Evolutionary conservation across 2,329 filamentous ascomycete genomes (phyloP).

Genomic region (Cladophialophora chaetospira): DNA sequence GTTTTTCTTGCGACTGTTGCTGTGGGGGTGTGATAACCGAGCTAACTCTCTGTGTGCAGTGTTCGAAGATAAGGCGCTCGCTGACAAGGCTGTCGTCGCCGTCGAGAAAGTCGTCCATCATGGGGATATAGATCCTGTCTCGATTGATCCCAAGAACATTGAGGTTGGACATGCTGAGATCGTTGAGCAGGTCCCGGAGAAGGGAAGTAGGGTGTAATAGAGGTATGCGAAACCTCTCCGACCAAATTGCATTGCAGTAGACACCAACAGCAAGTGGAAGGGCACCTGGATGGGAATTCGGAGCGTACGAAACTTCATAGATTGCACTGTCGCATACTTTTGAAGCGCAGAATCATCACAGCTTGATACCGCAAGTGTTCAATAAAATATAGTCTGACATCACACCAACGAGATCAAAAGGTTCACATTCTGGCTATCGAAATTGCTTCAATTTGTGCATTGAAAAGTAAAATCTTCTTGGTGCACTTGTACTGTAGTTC

Average conservation of each 20-base stretch:
- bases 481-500: background rate
- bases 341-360: too few species aligned
- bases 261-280: too few species aligned
- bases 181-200: constrained; percentile 8
- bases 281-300: too few species aligned
- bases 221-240: too few species aligned
- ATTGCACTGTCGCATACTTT: too few species aligned
- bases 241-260: too few species aligned
- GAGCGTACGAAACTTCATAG: too few species aligned
- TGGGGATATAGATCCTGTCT: constrained; percentile 24
- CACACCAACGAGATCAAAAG: too few species aligned
- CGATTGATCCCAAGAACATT: constrained; percentile 5
- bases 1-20: constrained; percentile 1
- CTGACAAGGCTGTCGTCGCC: constrained; percentile 40
- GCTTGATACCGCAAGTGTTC: too few species aligned
- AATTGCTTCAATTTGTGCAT: background rate
- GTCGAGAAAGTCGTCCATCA: constrained; percentile 41
- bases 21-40: background rate
- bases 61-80: constrained; percentile 42
- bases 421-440: too few species aligned
- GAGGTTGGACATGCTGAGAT: constrained; percentile 10
- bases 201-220: constrained; percentile 9
- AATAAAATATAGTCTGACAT: too few species aligned
- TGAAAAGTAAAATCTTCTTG: background rate
- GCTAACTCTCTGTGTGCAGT: constrained; percentile 31